These are phyloP conservation scores for Scutellaria barbata DNA, from an alignment of 257 asterid genomes.

Conservation along the genomic window DNA sequence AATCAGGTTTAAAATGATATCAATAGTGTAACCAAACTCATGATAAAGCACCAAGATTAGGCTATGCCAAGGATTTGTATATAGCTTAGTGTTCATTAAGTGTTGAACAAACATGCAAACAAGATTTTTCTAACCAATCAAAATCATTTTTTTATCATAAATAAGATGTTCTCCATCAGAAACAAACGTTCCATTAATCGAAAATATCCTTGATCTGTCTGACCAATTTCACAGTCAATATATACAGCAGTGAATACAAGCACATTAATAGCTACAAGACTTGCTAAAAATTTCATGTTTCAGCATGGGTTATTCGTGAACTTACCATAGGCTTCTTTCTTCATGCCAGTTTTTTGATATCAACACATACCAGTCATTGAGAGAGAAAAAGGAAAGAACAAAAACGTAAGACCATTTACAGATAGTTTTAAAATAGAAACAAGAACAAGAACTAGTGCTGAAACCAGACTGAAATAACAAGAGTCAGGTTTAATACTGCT, in stretches of 20 bases:
- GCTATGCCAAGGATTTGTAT: background rate
- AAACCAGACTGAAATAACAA: constrained; percentile 28
- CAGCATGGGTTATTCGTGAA: constrained; percentile 27
- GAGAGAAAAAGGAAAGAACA: constrained; percentile 36
- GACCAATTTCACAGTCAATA: constrained; percentile 12
- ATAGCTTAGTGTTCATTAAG: constrained; percentile 13
- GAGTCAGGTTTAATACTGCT: constrained; percentile 19
- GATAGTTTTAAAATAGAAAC: constrained; percentile 21
- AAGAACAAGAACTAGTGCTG: constrained; percentile 17
- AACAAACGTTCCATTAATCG: background rate
- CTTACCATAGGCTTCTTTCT: constrained; percentile 98
- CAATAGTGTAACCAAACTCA: background rate
- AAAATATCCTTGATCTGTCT: background rate
- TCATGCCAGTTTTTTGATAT: constrained; percentile 51
- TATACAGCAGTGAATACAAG: constrained; percentile 14
- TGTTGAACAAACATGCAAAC: background rate
- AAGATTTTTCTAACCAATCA: constrained; percentile 7
- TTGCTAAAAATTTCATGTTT: constrained; percentile 19
- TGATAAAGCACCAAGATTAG: constrained; percentile 19
- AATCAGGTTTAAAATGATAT: constrained; percentile 18
- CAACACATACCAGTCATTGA: constrained; percentile 48
- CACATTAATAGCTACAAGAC: constrained; percentile 7
- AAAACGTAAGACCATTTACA: constrained; percentile 38
- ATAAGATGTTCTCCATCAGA: constrained; percentile 3
- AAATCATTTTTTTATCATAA: background rate